Percentiles rank a stretch among this genome's conserved stretches.
Conservation (phyloP, 1,284 basidiomycete species). For the Ceratobasidium sp. region DNA sequence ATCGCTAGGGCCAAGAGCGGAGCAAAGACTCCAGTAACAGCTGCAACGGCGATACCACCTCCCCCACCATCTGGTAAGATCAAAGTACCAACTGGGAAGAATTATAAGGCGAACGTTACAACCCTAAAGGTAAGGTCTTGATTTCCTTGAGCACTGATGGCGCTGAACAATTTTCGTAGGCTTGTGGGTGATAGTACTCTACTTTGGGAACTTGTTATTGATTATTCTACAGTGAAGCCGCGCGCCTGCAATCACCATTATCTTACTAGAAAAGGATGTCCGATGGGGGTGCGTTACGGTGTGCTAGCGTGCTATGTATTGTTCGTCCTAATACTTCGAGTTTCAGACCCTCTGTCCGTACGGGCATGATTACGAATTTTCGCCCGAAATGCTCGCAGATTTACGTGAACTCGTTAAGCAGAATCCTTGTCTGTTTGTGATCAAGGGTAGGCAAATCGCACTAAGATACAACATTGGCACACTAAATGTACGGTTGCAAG, state of each 20-base stretch:
- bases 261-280: constrained; percentile 53
- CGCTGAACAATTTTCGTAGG: not conserved
- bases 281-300: constrained; percentile 24
- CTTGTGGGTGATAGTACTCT: not conserved
- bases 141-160: not conserved
- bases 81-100: not conserved
- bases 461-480: not conserved
- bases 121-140: constrained; percentile 2
- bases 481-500: not conserved
- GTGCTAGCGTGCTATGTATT: not conserved
- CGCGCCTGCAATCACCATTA: constrained; percentile 60
- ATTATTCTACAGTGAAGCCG: constrained; percentile 53
- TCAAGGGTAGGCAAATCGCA: constrained; percentile 51
- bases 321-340: not conserved
- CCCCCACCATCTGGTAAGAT: constrained; percentile 6
- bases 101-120: constrained; percentile 12
- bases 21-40: not conserved
- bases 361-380: constrained; percentile 57
- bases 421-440: constrained; percentile 56
- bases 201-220: not conserved
- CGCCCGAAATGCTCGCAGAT: constrained; percentile 52
- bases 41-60: not conserved
- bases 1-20: constrained; percentile 17
- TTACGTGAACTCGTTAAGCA: constrained; percentile 57
- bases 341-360: constrained; percentile 55